Conservation (phyloP, 1,284 basidiomycete genomes). For the Leccinum pachyderme region DNA sequence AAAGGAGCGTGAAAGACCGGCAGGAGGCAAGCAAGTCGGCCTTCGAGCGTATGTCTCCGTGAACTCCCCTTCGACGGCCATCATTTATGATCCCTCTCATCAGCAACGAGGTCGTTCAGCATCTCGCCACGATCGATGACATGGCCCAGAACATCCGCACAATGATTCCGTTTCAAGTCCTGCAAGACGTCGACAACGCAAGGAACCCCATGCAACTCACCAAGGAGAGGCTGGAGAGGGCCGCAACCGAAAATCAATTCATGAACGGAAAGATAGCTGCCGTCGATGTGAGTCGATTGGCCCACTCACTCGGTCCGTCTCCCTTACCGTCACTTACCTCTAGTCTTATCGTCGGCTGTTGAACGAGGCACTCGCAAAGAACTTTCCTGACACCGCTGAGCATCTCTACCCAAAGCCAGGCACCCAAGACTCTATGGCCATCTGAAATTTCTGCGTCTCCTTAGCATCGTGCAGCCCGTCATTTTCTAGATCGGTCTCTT, state of each 20-base stretch:
- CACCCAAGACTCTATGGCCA: slow-evolving; percentile 10
- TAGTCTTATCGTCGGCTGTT: slow-evolving; percentile 34
- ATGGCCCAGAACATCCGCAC: slow-evolving; percentile 58
- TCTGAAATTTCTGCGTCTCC: slow-evolving; percentile 8
- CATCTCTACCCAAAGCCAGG: slow-evolving; percentile 21
- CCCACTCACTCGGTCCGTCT: background rate
- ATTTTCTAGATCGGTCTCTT: slow-evolving; percentile 5
- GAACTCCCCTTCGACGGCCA: background rate
- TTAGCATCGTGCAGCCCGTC: background rate
- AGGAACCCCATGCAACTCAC: slow-evolving; percentile 79
- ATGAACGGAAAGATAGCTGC: slow-evolving; percentile 86
- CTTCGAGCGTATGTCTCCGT: slow-evolving; percentile 52
- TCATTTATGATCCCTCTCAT: slow-evolving; percentile 1
- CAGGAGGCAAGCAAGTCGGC: slow-evolving; percentile 67
- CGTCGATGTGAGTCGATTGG: slow-evolving; percentile 51
- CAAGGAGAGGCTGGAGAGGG: slow-evolving; percentile 71
- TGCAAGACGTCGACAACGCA: slow-evolving; percentile 73
- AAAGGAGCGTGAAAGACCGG: slow-evolving; percentile 68
- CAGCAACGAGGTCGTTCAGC: slow-evolving; percentile 69
- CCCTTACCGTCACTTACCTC: background rate
- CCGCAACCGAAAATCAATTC: slow-evolving; percentile 83
- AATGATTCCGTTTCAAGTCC: slow-evolving; percentile 69
- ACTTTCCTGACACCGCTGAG: slow-evolving; percentile 32
- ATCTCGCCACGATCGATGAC: slow-evolving; percentile 61
- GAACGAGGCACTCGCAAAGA: slow-evolving; percentile 33